phyloP scores from a whole-genome alignment of 352 stramenopile species.

The Globisporangium barbulae region DNA sequence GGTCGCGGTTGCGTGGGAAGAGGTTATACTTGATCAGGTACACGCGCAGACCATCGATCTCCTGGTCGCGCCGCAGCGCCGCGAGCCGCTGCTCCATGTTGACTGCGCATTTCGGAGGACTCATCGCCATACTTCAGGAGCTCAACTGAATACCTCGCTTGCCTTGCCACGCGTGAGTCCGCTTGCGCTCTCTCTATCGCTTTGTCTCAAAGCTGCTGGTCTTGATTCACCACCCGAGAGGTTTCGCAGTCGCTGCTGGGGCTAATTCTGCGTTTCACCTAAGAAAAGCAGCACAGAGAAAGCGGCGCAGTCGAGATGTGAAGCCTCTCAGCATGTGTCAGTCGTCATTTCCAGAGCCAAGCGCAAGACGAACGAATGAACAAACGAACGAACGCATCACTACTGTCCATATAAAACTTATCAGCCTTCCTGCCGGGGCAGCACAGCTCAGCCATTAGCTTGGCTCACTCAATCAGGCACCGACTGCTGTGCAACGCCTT shows the following conservation, averaged over 20 bases:
- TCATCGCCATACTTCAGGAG: slow-evolving; percentile 54
- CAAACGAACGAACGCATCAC: not conserved
- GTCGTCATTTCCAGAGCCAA: too few species aligned
- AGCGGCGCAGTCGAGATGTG: not conserved
- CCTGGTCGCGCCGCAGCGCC: slow-evolving; percentile 72
- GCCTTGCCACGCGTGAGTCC: not conserved
- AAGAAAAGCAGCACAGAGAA: not conserved
- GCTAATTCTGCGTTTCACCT: slow-evolving; percentile 1
- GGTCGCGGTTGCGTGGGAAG: slow-evolving; percentile 79
- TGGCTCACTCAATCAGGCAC: not conserved
- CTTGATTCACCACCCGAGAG: slow-evolving; percentile 1
- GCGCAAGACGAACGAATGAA: not conserved
- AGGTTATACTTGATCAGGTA: slow-evolving; percentile 89
- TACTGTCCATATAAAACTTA: slow-evolving; percentile 2
- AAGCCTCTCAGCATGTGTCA: too few species aligned
- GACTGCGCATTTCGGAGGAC: slow-evolving; percentile 72
- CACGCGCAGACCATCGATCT: slow-evolving; percentile 77
- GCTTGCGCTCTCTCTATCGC: not conserved
- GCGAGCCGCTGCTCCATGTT: slow-evolving; percentile 86
- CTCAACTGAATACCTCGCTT: not conserved
- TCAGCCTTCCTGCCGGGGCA: not conserved
- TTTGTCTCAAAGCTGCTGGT: not conserved
- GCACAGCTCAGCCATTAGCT: not conserved
- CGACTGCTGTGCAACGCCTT: not conserved
- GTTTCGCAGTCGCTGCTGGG: not conserved